Evolutionary conservation across 257 asterid genomes (phyloP).

Genomic region (Echites panduratus): DNA sequence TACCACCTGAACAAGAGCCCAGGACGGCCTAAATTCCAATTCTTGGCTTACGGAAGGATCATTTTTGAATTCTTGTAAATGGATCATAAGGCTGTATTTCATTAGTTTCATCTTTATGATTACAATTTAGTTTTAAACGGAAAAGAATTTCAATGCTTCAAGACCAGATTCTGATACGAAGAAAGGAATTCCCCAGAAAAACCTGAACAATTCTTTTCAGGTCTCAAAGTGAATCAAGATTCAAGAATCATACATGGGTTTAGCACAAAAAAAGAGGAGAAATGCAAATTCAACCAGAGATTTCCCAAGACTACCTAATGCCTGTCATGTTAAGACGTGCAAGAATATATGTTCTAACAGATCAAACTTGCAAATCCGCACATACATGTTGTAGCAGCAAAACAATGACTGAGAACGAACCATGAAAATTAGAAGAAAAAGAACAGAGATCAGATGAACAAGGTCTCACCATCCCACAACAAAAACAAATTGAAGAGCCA

Average conservation of each 20-base stretch:
- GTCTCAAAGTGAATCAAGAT: neutral
- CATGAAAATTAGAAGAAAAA: neutral
- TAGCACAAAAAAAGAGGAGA: neutral
- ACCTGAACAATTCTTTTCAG: neutral
- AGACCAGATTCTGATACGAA: neutral
- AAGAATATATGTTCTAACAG: neutral
- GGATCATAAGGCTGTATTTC: neutral
- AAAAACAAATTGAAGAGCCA: neutral
- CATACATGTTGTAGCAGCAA: neutral
- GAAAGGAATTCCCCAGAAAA: neutral
- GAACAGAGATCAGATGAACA: neutral
- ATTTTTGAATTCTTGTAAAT: neutral
- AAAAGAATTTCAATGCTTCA: conserved; percentile 2
- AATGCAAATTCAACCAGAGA: neutral
- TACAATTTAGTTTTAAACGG: neutral
- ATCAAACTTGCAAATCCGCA: neutral
- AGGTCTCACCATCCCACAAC: conserved; percentile 1
- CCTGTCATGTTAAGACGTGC: neutral
- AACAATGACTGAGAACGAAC: neutral
- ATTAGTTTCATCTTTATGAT: neutral
- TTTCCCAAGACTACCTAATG: neutral
- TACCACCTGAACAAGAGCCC: neutral
- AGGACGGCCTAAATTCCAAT: neutral
- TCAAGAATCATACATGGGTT: neutral
- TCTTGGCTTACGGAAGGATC: neutral